Conservation (phyloP, 2,329 filamentous ascomycete species). For the Aschersonia sp. region DNA sequence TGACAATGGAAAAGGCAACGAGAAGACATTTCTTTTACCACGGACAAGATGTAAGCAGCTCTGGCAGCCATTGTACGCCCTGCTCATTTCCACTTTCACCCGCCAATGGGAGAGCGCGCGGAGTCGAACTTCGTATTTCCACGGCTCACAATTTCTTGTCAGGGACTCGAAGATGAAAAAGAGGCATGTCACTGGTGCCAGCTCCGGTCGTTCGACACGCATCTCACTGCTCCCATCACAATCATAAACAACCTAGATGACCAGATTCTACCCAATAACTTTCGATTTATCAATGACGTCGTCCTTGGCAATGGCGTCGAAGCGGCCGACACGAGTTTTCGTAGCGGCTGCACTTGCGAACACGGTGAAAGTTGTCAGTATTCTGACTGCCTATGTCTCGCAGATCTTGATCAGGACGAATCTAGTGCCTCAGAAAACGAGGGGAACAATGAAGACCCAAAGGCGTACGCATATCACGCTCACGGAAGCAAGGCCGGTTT, state of each 20-base stretch:
- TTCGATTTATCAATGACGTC: slow-evolving; percentile 53
- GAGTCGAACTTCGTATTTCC: too few relatives aligned
- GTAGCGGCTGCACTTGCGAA: slow-evolving; percentile 54
- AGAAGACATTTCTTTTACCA: slow-evolving; percentile 36
- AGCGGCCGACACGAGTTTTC: slow-evolving; percentile 44
- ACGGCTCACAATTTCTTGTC: background rate
- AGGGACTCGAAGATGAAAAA: slow-evolving; percentile 24
- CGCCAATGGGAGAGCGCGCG: too few relatives aligned
- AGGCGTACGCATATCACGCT: slow-evolving; percentile 49
- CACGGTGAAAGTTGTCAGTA: slow-evolving; percentile 52
- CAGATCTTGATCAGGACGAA: slow-evolving; percentile 30
- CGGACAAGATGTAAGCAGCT: slow-evolving; percentile 17
- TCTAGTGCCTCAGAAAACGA: slow-evolving; percentile 13
- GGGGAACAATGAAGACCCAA: slow-evolving; percentile 19
- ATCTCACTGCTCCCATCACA: slow-evolving; percentile 36
- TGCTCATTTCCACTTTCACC: too few relatives aligned
- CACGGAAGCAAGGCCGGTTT: slow-evolving; percentile 36
- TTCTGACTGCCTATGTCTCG: slow-evolving; percentile 54
- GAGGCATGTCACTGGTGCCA: slow-evolving; percentile 46
- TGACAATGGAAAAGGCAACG: slow-evolving; percentile 28
- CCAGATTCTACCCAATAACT: slow-evolving; percentile 42
- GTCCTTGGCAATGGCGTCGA: slow-evolving; percentile 45
- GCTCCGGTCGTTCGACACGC: slow-evolving; percentile 36
- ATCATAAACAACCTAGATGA: slow-evolving; percentile 50
- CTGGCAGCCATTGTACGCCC: background rate